Conservation (phyloP, 2,329 filamentous ascomycete species). For the Blastomyces silverae region DNA sequence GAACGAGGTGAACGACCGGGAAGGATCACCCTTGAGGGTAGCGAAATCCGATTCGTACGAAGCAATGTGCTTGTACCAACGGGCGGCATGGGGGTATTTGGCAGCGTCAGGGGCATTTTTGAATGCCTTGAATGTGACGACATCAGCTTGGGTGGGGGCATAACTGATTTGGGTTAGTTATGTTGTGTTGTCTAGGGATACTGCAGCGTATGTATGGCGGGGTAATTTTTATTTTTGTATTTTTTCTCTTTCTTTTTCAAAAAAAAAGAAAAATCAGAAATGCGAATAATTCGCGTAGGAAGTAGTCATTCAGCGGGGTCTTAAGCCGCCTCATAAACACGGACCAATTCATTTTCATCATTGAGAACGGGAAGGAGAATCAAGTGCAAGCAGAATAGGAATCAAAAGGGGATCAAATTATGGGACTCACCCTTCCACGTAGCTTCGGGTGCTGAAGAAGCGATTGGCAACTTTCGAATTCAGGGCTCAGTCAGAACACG, state of each 20-base stretch:
- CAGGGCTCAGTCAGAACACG: constrained; percentile 22
- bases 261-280: constrained; percentile 52
- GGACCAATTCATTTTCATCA: constrained; percentile 86
- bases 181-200: neutral
- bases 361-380: constrained; percentile 30
- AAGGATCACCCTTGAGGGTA: constrained; percentile 81
- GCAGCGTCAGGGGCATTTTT: constrained; percentile 64
- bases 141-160: constrained; percentile 85
- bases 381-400: constrained; percentile 12
- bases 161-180: constrained; percentile 42
- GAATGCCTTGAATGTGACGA: constrained; percentile 87
- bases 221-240: constrained; percentile 15
- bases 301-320: constrained; percentile 78
- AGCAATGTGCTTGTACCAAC: constrained; percentile 99
- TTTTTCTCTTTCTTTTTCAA: too few relatives aligned
- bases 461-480: constrained; percentile 39
- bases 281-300: constrained; percentile 60
- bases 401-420: constrained; percentile 24
- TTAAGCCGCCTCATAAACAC: constrained; percentile 94
- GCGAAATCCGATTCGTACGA: constrained; percentile 90
- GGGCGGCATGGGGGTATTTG: constrained; percentile 89
- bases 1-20: constrained; percentile 82
- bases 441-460: constrained; percentile 58
- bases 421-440: constrained; percentile 69
- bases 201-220: constrained; percentile 18